Evolutionary conservation across 2,329 filamentous ascomycete species (phyloP).

Genomic region (Knoxdaviesia capensis): DNA sequence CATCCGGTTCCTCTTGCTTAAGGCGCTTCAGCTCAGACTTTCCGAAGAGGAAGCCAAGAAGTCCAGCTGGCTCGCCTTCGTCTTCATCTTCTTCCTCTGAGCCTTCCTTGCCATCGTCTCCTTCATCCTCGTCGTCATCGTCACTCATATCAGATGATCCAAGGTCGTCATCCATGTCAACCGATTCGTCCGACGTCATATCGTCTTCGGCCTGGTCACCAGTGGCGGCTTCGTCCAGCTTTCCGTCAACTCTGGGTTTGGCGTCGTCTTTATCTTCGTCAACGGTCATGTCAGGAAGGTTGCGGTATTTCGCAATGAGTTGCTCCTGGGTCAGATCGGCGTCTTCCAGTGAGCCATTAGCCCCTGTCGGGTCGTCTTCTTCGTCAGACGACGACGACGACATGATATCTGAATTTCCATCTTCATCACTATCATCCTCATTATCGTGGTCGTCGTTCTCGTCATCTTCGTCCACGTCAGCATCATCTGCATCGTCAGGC

Average conservation of each 20-base stretch:
- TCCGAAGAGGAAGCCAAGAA: constrained; percentile 37
- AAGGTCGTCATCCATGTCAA: constrained; percentile 24
- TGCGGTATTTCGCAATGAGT: constrained; percentile 46
- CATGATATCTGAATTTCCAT: not conserved
- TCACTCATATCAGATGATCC: constrained; percentile 20
- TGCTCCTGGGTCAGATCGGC: constrained; percentile 43
- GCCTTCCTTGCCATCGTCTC: constrained; percentile 18
- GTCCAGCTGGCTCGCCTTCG: constrained; percentile 17
- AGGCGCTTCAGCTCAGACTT: constrained; percentile 36
- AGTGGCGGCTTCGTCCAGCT: constrained; percentile 4
- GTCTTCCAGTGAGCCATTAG: too few relatives aligned
- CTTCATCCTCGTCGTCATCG: constrained; percentile 22
- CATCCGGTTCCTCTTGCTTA: constrained; percentile 16
- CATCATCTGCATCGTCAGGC: constrained; percentile 14
- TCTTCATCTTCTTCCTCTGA: constrained; percentile 24
- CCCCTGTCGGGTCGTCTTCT: constrained; percentile 17
- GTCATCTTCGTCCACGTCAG: constrained; percentile 13
- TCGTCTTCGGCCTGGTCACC: constrained; percentile 8
- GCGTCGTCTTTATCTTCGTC: constrained; percentile 5
- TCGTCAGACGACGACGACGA: not conserved
- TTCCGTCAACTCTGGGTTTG: not conserved
- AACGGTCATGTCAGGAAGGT: constrained; percentile 24
- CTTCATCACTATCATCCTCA: constrained; percentile 10
- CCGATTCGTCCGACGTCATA: constrained; percentile 11
- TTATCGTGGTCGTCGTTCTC: constrained; percentile 4